These are phyloP conservation scores for Ogataea naganishii DNA, from an alignment of 805 yeast species.

Conservation along the genomic window DNA sequence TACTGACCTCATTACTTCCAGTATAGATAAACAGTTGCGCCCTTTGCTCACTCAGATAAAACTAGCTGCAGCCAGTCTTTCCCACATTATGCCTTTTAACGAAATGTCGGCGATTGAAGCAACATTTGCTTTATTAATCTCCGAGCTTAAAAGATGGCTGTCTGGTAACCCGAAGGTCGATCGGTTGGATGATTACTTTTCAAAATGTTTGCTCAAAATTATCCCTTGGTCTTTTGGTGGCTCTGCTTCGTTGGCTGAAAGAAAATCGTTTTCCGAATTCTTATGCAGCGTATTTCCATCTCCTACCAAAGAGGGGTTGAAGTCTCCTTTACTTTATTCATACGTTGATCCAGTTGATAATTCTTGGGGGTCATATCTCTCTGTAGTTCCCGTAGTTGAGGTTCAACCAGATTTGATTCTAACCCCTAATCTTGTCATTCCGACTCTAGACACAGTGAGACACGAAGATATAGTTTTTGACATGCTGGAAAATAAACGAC, in stretches of 20 bases:
- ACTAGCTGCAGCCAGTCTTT: constrained; percentile 1
- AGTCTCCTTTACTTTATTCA: constrained; percentile 27
- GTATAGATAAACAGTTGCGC: too few species aligned
- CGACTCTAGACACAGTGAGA: constrained; percentile 69
- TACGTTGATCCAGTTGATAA: constrained; percentile 36
- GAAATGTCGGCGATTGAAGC: constrained; percentile 28
- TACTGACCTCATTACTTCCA: too few species aligned
- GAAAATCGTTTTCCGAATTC: constrained; percentile 27
- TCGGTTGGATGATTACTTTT: too few species aligned
- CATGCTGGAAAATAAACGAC: constrained; percentile 43
- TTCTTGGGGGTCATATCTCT: constrained; percentile 35
- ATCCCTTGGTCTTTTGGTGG: constrained; percentile 42
- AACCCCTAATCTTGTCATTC: constrained; percentile 57
- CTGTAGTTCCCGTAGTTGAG: constrained; percentile 30
- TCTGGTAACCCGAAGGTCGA: too few species aligned
- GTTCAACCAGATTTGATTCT: constrained; percentile 53
- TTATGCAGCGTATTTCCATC: constrained; percentile 17
- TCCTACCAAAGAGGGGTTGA: constrained; percentile 3
- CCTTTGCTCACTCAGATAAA: constrained; percentile 10
- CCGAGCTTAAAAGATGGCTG: too few species aligned
- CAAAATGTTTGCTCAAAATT: too few species aligned
- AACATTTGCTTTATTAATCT: too few species aligned
- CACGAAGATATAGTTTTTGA: constrained; percentile 56
- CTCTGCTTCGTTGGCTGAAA: constrained; percentile 32
- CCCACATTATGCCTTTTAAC: constrained; percentile 51